Percentiles rank a stretch among this genome's conserved stretches.
Conservation (phyloP, 495 filamentous ascomycete species). For the Pseudomonodictys pantanalensis region DNA sequence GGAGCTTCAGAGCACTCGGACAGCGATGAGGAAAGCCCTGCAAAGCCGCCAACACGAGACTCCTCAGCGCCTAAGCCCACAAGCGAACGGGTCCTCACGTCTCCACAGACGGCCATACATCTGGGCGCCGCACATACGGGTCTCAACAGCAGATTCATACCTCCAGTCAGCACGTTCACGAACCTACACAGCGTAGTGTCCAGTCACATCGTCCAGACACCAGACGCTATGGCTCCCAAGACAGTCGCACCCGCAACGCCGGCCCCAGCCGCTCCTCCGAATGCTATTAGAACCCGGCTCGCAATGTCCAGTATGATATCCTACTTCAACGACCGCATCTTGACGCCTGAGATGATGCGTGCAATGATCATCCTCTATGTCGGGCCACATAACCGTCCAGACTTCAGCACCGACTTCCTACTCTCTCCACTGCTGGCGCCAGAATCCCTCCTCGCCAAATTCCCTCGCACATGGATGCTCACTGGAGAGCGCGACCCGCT, state of each 20-base stretch:
- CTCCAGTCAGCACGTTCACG: not conserved
- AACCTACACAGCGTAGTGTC: slow-evolving; percentile 27
- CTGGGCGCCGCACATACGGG: slow-evolving; percentile 34
- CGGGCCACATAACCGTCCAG: slow-evolving; percentile 85
- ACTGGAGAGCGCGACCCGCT: slow-evolving; percentile 94
- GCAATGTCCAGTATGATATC: slow-evolving; percentile 95
- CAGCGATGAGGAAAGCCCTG: slow-evolving; percentile 29
- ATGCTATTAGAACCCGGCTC: slow-evolving; percentile 73
- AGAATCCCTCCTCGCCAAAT: slow-evolving; percentile 71
- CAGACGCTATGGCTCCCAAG: slow-evolving; percentile 24
- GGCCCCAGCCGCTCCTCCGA: slow-evolving; percentile 44
- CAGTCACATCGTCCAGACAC: slow-evolving; percentile 39
- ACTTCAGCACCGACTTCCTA: slow-evolving; percentile 87
- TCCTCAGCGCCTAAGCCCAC: slow-evolving; percentile 6
- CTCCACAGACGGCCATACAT: slow-evolving; percentile 29
- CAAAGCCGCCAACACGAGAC: not conserved
- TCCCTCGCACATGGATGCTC: slow-evolving; percentile 89
- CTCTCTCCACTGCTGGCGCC: slow-evolving; percentile 88
- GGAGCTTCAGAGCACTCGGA: slow-evolving; percentile 41
- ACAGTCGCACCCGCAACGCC: slow-evolving; percentile 36
- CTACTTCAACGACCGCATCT: slow-evolving; percentile 92
- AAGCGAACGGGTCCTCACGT: slow-evolving; percentile 24
- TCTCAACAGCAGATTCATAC: slow-evolving; percentile 14
- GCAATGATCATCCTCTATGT: slow-evolving; percentile 99
- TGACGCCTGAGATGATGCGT: slow-evolving; percentile 97